Conservation (phyloP, 2,329 filamentous ascomycete species). For the Davidsoniella australis region DNA sequence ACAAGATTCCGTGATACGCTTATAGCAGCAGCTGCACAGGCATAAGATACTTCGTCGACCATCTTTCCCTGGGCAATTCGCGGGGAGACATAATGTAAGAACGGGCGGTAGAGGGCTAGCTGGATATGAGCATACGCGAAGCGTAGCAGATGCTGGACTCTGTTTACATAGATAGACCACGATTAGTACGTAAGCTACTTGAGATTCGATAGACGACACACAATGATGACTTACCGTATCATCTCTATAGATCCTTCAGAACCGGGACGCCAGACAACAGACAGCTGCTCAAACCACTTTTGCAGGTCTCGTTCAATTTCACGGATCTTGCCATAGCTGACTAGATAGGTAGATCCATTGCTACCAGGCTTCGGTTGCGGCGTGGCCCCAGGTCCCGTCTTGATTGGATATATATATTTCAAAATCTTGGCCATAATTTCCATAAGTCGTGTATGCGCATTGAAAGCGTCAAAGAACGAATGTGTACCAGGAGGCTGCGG, state of each 20-base stretch:
- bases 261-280: constrained; percentile 61
- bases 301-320: constrained; percentile 47
- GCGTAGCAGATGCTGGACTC: constrained; percentile 56
- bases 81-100: constrained; percentile 66
- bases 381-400: background rate
- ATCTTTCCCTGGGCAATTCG: constrained; percentile 35
- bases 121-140: constrained; percentile 74
- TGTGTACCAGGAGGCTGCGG: constrained; percentile 36
- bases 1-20: constrained; percentile 56
- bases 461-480: constrained; percentile 47
- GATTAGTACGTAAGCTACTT: background rate
- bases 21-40: constrained; percentile 46
- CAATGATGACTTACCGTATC: constrained; percentile 42
- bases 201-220: background rate
- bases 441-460: constrained; percentile 48
- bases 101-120: constrained; percentile 67
- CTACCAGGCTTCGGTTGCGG: constrained; percentile 12
- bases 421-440: constrained; percentile 46
- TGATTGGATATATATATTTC: constrained; percentile 40
- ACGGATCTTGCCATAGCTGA: constrained; percentile 46
- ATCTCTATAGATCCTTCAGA: constrained; percentile 58
- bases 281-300: constrained; percentile 49
- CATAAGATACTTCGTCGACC: constrained; percentile 63
- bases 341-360: constrained; percentile 36
- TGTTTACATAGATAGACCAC: constrained; percentile 15